Base-by-base conservation (phyloP, 2,329 filamentous ascomycete genomes). In the Biscogniauxia sp. region DNA sequence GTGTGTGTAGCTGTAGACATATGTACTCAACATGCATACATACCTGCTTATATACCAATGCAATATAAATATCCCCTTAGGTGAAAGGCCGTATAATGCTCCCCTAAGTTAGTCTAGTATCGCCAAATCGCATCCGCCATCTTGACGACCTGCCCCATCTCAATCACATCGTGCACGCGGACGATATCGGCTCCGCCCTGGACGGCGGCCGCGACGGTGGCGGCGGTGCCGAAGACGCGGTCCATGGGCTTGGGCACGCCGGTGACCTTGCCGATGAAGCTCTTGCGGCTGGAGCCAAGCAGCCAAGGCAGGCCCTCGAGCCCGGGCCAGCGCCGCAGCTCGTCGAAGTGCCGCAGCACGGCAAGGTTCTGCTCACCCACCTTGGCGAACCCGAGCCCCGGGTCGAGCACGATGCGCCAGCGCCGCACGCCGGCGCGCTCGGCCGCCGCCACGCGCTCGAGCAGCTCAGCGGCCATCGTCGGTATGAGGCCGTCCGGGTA, bases 61-160 rank as follows among this genome's bases (percentile, higher is more conserved):
- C 23, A 23, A 23, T 23, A 23, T 23, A 23, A 23, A 23, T 23
- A 23, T 51, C 49, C 49, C 49, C 49, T 51, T 7, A 9, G 5
- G 23, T 23, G 23, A 5, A 23, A 23, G 23, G 23, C 23, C 23
- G 23, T 51, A 51, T n/a, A 5, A 51, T 13, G 8, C 11, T 13
- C n/a, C 8, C 11, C 11, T 3, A 7, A 32, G 9, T 7, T 7
- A 13, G 11, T 13, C 61, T 59, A 78, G 50, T 79, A 78, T 68
- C 91, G 82, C 85, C 91, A 96, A 58, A 97, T 93, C n/a, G 93
- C 93, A 82, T 98, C 94, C 8, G 92, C 87, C 88, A 98, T 94
- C 73, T 84, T 89, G 1, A 87, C 87, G 32, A 97, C 93, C 76
- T 92, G 84, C 50, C 78, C 81, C 94, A 98, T 98, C 79, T 95